Evolutionary conservation across 208 protist genomes (phyloP), one percentile per base, ranked within the genome.

Genomic region (Leishmania tarentolae): DNA sequence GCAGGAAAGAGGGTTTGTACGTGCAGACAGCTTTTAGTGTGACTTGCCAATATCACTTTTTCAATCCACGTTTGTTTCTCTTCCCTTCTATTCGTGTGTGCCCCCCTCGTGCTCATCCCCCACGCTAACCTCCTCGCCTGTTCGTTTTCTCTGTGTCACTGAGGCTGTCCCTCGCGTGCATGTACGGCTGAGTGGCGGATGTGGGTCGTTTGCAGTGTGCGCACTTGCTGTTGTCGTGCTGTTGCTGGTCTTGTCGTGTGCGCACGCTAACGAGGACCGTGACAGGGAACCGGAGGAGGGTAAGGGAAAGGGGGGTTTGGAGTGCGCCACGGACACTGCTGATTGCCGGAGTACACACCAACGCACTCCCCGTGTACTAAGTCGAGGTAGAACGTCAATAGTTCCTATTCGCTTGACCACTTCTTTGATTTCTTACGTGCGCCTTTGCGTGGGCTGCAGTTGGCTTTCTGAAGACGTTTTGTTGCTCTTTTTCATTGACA

Each of bases 401-500:
- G 52, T 28, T n/a, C 50, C 35, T 44, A 31, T 44, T 44, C 40
- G 13, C 71, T 44, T 28, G 13, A 13, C 50, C 1, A 13, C 35
- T 44, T 42, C 7, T 75, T 56, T n/a, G 15, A 31, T 4, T 31
- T 61, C 46, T 61, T 31, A 40, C 47, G 50, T 35, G n/a, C 24
- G 68, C 17, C 28, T n/a, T 50, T 52, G 44, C 44, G 40, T 73
- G 42, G 44, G 40, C 40, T 73, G 35, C 24, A 47, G 1, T 83
- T 31, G 28, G 50, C 73, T 75, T 57, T 3, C 57, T 69, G 15
- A 42, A 9, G 42, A 53, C 31, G 9, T 61, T 46, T 57, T 65
- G 4, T 19, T 8, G 8, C 31, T 83, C 71, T 61, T 82, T 82
- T 83, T 76, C 52, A 11, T 40, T 24, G 56, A 47, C 37, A 28